These are phyloP conservation scores for Yamagishiella unicocca DNA, from an alignment of 139 green algal species.

Conservation along the genomic window DNA sequence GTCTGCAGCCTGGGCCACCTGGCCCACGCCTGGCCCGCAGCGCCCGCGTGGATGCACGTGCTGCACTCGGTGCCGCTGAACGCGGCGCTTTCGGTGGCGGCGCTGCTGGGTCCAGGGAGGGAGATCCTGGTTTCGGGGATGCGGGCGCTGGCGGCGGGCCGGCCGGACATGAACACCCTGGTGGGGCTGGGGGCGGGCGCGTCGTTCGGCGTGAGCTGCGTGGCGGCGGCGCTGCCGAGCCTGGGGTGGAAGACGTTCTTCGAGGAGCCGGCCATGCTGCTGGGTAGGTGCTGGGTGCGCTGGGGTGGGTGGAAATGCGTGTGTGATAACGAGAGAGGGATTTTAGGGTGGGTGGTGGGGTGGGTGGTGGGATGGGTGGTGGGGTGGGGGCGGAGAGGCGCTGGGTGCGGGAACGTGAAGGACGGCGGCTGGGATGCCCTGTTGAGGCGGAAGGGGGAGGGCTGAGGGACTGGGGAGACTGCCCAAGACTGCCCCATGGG, in stretches of 20 bases:
- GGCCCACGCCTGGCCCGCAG: conserved; percentile 69
- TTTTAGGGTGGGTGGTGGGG: background rate
- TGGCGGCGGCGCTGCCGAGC: conserved; percentile 73
- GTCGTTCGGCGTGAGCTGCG: conserved; percentile 87
- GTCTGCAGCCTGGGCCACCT: conserved; percentile 85
- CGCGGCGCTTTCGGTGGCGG: conserved; percentile 80
- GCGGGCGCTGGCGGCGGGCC: conserved; percentile 65
- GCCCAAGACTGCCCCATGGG: too few species aligned
- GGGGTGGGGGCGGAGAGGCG: background rate
- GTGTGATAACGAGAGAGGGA: background rate
- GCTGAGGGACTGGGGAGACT: too few species aligned
- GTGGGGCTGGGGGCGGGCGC: conserved; percentile 91
- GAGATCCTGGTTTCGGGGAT: conserved; percentile 70
- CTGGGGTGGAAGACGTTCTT: conserved; percentile 96
- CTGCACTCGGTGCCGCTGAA: conserved; percentile 82
- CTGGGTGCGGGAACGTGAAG: too few species aligned
- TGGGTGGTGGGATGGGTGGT: background rate
- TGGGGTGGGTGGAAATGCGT: too few species aligned
- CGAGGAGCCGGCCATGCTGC: conserved; percentile 98
- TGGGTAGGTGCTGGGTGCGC: conserved; percentile 76
- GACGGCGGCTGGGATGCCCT: too few species aligned
- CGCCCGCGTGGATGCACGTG: conserved; percentile 71
- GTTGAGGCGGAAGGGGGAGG: too few species aligned
- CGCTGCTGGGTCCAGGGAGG: conserved; percentile 79
- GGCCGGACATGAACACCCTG: conserved; percentile 99